Base-by-base conservation (phyloP, 139 green algal genomes). In the Astrephomene gubernaculifera region DNA sequence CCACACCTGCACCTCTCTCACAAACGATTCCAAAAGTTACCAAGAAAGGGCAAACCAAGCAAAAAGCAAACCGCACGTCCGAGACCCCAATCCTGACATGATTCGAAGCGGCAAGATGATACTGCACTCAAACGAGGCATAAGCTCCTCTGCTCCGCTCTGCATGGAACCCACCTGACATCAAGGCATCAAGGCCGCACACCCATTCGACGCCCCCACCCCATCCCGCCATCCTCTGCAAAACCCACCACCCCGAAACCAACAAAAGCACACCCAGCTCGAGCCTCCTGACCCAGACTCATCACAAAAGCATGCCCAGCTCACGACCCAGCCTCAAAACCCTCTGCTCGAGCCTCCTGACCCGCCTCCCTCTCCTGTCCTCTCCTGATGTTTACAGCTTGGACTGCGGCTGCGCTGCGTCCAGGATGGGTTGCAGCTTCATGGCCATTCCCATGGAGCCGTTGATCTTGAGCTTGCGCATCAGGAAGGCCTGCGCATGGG, bases 391-490 rank as follows among this genome's bases (percentile, higher is more conserved):
- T 90, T 71, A 96, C 36, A 96, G 83, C 88, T 96, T 96, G n/a
- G 92, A 82, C 33, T 94, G 89, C n/a, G 94, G 94, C 9, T 87
- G 89, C 22, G 94, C 95, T 19, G 95, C 95, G 53, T 96, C 92
- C 81, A 98, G 81, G 36, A 98, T 94, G 21, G 95, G 93, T 87
- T 94, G 88, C 73, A 98, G 81, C 88, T 98, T 98, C 84, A 98
- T 94, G 6, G 95, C 95, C 88, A 98, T 86, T 7, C 68, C 93
- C 94, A 98, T 98, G 85, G 68, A 89, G 14, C 95, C 95, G 2
- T 81, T 79, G n/a, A 98, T 96, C 88, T 97, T 97, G 14, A 98
- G 87, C 90, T 98, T 98, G 29, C 95, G 89, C 89, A 97, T 92
- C 54, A 98, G 74, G 86, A 98, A 98, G 0, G 95, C 95, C 93